Conservation (phyloP, 768 basidiomycete species). For the Kwoniella sp. region DNA sequence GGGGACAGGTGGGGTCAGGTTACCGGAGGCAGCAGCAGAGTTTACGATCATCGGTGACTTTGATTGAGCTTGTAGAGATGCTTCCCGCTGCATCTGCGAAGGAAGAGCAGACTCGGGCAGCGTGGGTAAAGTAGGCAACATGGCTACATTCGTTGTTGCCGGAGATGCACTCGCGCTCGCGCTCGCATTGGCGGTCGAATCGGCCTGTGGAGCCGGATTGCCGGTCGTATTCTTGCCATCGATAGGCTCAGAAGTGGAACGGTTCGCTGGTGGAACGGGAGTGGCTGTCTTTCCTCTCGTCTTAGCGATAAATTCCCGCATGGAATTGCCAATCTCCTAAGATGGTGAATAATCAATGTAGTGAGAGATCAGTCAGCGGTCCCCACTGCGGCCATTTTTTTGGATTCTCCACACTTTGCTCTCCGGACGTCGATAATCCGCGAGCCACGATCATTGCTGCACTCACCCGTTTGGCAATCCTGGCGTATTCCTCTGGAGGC, state of each 20-base stretch:
- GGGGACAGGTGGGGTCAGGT: background rate
- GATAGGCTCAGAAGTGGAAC: conserved; percentile 13
- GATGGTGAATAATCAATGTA: background rate
- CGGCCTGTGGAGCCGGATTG: background rate
- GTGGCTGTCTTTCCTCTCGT: background rate
- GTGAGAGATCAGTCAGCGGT: too few species aligned
- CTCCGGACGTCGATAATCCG: too few species aligned
- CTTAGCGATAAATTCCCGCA: conserved; percentile 18
- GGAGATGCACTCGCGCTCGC: background rate
- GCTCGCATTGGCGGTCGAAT: background rate
- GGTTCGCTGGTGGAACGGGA: background rate
- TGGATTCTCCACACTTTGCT: too few species aligned
- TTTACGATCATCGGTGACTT: background rate
- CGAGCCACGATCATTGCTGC: too few species aligned
- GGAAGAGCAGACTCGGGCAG: background rate
- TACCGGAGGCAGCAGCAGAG: background rate
- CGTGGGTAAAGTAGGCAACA: background rate
- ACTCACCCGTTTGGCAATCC: conserved; percentile 20
- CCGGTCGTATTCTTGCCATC: background rate
- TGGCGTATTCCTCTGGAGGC: conserved; percentile 16
- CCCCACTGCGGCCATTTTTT: too few species aligned
- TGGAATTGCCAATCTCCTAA: conserved; percentile 14
- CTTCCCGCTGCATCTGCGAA: background rate
- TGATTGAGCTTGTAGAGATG: background rate
- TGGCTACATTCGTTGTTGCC: background rate